A percentile compares a stretch with the other conserved stretches of the same genome.
phyloP scores from a whole-genome alignment of 2,329 filamentous ascomycete species.

The Dichotomopilus funicola region DNA sequence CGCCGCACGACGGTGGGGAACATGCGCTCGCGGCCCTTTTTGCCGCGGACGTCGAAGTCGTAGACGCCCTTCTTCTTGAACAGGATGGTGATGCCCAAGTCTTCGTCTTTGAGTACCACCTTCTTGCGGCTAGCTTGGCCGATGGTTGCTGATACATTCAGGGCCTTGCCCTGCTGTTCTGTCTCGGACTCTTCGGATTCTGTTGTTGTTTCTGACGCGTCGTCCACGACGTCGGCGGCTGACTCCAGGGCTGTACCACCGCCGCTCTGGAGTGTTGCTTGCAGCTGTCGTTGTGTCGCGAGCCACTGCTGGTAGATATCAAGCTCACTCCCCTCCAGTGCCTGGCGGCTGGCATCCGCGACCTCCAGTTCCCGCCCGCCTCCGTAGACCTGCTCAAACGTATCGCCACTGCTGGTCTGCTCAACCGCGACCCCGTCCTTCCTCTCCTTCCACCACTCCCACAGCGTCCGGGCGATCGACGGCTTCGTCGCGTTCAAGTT shows the following conservation, averaged over 20 bases:
- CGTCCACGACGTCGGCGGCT: conserved; percentile 68
- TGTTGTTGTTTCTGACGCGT: conserved; percentile 78
- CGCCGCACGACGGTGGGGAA: conserved; percentile 80
- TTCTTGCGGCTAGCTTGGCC: conserved; percentile 81
- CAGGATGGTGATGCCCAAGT: conserved; percentile 85
- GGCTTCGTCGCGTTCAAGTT: conserved; percentile 39
- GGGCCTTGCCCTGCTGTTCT: conserved; percentile 82
- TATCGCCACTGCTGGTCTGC: conserved; percentile 46
- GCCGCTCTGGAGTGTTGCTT: conserved; percentile 69
- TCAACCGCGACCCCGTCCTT: conserved; percentile 57
- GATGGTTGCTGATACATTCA: conserved; percentile 82
- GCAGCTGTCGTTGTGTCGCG: conserved; percentile 78
- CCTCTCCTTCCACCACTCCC: conserved; percentile 70
- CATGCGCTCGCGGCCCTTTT: conserved; percentile 85
- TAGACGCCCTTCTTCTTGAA: conserved; percentile 84
- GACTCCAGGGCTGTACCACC: conserved; percentile 62
- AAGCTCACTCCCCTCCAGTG: conserved; percentile 70
- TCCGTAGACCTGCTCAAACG: conserved; percentile 60
- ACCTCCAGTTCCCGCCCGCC: conserved; percentile 57
- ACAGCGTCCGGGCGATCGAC: conserved; percentile 68
- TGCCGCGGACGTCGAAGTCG: conserved; percentile 86
- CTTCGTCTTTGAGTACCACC: conserved; percentile 77
- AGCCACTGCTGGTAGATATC: conserved; percentile 85
- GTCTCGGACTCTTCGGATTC: conserved; percentile 83
- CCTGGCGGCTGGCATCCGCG: conserved; percentile 53